These are phyloP conservation scores for Termitomyces sp. DNA, from an alignment of 768 basidiomycete genomes.

Conservation along the genomic window DNA sequence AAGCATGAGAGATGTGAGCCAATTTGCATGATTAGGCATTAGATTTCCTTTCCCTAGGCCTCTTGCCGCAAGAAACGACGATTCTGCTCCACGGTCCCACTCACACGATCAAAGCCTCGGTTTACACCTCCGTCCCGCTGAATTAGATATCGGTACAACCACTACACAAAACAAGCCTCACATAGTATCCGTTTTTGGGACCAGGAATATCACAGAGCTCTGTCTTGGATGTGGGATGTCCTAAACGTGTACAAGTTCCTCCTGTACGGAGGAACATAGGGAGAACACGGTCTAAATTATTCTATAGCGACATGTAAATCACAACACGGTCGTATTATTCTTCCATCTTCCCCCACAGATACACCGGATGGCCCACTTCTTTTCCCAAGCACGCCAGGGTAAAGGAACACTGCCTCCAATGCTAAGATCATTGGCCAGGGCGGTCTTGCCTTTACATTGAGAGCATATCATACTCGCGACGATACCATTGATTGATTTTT, in stretches of 20 bases:
- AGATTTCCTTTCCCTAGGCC: too few relatives aligned
- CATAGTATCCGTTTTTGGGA: too few relatives aligned
- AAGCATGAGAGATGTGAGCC: too few relatives aligned
- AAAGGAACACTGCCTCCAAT: conserved; percentile 27
- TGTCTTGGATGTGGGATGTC: conserved; percentile 23
- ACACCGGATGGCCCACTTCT: conserved; percentile 55
- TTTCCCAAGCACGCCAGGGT: conserved; percentile 65
- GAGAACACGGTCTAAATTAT: not conserved
- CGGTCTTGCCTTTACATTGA: conserved; percentile 60
- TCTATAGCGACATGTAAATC: not conserved
- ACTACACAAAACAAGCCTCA: too few relatives aligned
- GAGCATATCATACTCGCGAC: conserved; percentile 45
- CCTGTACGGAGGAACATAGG: not conserved
- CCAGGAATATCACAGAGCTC: conserved; percentile 25
- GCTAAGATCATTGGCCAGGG: conserved; percentile 32
- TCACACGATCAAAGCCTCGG: too few relatives aligned
- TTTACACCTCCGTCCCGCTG: too few relatives aligned
- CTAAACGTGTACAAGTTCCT: not conserved
- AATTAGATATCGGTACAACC: too few relatives aligned
- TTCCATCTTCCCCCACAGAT: conserved; percentile 72
- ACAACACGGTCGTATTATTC: not conserved
- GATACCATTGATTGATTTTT: conserved; percentile 44
- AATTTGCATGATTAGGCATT: too few relatives aligned
- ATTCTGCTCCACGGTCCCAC: too few relatives aligned
- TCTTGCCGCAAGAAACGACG: too few relatives aligned